phyloP scores from a whole-genome alignment of 2,329 filamentous ascomycete genomes.

The Camptophora hylomeconis region DNA sequence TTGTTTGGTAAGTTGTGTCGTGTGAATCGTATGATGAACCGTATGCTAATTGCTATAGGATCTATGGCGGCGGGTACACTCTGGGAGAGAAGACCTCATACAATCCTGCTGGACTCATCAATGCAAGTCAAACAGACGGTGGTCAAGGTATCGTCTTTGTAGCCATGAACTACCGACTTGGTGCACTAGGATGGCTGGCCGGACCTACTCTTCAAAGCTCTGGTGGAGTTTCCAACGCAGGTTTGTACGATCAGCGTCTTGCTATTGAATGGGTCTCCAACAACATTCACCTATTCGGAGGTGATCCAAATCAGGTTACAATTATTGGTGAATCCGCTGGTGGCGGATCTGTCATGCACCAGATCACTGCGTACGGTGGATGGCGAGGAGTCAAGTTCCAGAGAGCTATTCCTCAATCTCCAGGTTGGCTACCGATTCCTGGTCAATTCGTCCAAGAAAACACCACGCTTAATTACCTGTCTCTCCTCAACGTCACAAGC shows the following conservation, averaged over 20 bases:
- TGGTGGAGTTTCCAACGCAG: slow-evolving; percentile 36
- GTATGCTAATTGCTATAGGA: slow-evolving; percentile 17
- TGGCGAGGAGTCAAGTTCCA: slow-evolving; percentile 20
- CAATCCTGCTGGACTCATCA: slow-evolving; percentile 28
- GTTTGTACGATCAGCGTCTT: slow-evolving; percentile 40
- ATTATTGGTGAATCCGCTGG: slow-evolving; percentile 41
- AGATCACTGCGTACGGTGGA: slow-evolving; percentile 41
- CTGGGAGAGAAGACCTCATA: slow-evolving; percentile 25
- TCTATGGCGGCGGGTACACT: slow-evolving; percentile 38
- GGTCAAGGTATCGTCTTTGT: slow-evolving; percentile 33
- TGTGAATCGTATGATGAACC: background rate
- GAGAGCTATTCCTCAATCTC: slow-evolving; percentile 33
- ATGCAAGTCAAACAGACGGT: slow-evolving; percentile 27
- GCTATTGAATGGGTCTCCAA: slow-evolving; percentile 42
- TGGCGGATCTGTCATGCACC: slow-evolving; percentile 41
- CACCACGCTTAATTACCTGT: slow-evolving; percentile 27
- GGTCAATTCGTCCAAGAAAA: slow-evolving; percentile 26
- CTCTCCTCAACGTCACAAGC: slow-evolving; percentile 29
- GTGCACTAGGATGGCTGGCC: slow-evolving; percentile 36
- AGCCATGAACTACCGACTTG: slow-evolving; percentile 35
- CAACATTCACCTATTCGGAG: slow-evolving; percentile 43
- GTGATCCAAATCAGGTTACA: slow-evolving; percentile 37
- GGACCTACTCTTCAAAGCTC: slow-evolving; percentile 29
- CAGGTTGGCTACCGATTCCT: slow-evolving; percentile 24
- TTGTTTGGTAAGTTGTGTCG: slow-evolving; percentile 24